Evolutionary conservation across 2,329 filamentous ascomycete species (phyloP), one percentile per base, ranked within the genome.

Genomic region (Laburnicola sp.): DNA sequence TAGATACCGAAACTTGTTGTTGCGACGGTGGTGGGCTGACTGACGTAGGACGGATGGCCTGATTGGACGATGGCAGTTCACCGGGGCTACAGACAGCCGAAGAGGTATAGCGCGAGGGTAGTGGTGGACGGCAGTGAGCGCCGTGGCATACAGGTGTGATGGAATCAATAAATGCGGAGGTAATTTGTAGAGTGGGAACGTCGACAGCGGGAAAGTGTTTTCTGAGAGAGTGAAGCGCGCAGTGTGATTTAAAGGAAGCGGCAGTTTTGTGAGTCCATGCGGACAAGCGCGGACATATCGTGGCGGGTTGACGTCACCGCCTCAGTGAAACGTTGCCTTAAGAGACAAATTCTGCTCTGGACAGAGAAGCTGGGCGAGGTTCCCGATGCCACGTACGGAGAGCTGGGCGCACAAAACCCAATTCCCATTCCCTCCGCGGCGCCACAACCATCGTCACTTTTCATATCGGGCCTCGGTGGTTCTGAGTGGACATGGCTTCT

Each of bases 11-110:
- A 69, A 58, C 66, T 53, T 49, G 61, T 41, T 63, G 46, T 26
- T 16, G 45, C 45, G 35, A 9, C 34, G 45, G 53, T 52, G 60
- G 58, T 36, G 22, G 48, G 50, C 50, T 21, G 51, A 49, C 63
- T 72, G 70, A 72, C 69, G 70, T 72, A 68, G 51, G 60, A 54
- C 44, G 57, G 45, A 47, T 47, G 48, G 54, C 45, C 57, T 70
- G 69, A 72, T 72, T 72, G 68, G 69, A 56, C 59, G 51, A 56
- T 45, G 50, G 41, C 39, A 36, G 31, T 51, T 46, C 50, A 49
- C 48, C 43, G 54, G 45, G 42, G 44, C 37, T 48, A 53, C 54
- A 50, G 42, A 41, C 52, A 50, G 61, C 60, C 56, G 57, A 55
- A 58, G 55, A 42, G 53, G 57, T 49, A 59, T 66, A 62, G 65